phyloP scores from a whole-genome alignment of 2,329 filamentous ascomycete genomes.

The Botryotinia calthae region DNA sequence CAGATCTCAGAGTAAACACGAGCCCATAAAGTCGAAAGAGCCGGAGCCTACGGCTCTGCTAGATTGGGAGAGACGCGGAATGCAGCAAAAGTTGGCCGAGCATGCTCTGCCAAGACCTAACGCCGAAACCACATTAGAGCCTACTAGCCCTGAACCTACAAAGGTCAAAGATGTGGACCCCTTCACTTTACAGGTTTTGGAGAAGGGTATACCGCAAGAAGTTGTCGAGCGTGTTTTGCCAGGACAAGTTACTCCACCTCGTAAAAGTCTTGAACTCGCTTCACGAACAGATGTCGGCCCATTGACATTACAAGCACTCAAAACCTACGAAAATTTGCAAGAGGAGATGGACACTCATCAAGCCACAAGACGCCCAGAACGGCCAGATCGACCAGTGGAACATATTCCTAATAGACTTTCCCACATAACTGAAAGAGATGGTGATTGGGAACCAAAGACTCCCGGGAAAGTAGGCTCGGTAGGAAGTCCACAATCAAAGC shows the following conservation, averaged over 20 bases:
- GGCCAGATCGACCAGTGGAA: neutral
- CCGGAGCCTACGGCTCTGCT: conserved; percentile 8
- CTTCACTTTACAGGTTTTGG: conserved; percentile 12
- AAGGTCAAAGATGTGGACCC: conserved; percentile 10
- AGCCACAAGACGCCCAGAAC: conserved; percentile 10
- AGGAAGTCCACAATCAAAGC: conserved; percentile 15
- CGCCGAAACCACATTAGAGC: conserved; percentile 6
- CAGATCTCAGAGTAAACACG: conserved; percentile 9
- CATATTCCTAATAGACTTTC: conserved; percentile 18
- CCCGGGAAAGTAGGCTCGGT: conserved; percentile 5
- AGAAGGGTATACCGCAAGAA: conserved; percentile 15
- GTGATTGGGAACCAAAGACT: conserved; percentile 16
- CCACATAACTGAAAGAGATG: conserved; percentile 19
- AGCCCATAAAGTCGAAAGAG: conserved; percentile 12
- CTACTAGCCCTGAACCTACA: conserved; percentile 12
- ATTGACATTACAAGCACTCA: conserved; percentile 17
- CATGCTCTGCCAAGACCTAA: conserved; percentile 10
- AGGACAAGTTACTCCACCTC: conserved; percentile 14
- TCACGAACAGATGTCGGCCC: conserved; percentile 11
- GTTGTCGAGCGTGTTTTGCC: conserved; percentile 6
- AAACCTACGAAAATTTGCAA: conserved; percentile 15
- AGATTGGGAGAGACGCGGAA: conserved; percentile 17
- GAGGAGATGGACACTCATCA: conserved; percentile 14
- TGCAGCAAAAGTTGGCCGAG: conserved; percentile 18
- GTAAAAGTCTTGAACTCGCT: conserved; percentile 16